phyloP scores from a whole-genome alignment of 805 yeast species.

The Blastobotrys parvus region DNA sequence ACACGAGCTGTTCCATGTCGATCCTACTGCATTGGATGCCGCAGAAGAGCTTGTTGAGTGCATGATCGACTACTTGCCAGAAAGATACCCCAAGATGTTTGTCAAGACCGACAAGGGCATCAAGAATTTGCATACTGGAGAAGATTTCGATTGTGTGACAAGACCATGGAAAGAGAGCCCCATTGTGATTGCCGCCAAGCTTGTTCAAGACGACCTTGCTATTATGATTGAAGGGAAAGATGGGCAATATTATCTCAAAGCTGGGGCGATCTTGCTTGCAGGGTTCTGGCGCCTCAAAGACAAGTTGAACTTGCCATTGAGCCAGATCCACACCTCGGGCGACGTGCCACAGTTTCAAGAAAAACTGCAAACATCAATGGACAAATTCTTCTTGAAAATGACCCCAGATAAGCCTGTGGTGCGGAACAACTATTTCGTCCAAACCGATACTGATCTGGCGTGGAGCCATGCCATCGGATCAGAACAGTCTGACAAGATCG shows the following conservation, averaged over 20 bases:
- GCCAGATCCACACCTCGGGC: slow-evolving; percentile 53
- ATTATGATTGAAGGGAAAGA: slow-evolving; percentile 42
- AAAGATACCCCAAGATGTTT: slow-evolving; percentile 40
- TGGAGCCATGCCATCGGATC: slow-evolving; percentile 37
- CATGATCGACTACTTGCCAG: slow-evolving; percentile 32
- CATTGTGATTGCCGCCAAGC: slow-evolving; percentile 23
- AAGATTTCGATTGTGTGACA: neutral
- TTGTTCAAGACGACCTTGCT: slow-evolving; percentile 59
- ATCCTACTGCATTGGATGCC: slow-evolving; percentile 26
- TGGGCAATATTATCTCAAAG: slow-evolving; percentile 41
- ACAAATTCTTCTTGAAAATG: slow-evolving; percentile 51
- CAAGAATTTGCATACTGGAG: neutral
- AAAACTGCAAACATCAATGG: slow-evolving; percentile 55
- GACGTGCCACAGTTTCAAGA: slow-evolving; percentile 65
- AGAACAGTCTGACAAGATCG: slow-evolving; percentile 41
- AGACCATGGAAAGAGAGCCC: slow-evolving; percentile 10
- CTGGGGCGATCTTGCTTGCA: slow-evolving; percentile 55
- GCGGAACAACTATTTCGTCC: slow-evolving; percentile 65
- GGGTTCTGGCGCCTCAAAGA: slow-evolving; percentile 62
- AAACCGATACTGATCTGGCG: slow-evolving; percentile 46
- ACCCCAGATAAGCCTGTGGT: slow-evolving; percentile 48
- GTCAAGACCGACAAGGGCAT: slow-evolving; percentile 30
- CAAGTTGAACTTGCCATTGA: slow-evolving; percentile 45
- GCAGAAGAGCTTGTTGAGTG: slow-evolving; percentile 44
- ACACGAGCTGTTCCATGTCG: slow-evolving; percentile 22